A percentile compares a stretch with the other conserved stretches of the same genome.
Evolutionary conservation across 1,139 yeast species (phyloP).

Genomic region (Magnusiomyces fungicola): DNA sequence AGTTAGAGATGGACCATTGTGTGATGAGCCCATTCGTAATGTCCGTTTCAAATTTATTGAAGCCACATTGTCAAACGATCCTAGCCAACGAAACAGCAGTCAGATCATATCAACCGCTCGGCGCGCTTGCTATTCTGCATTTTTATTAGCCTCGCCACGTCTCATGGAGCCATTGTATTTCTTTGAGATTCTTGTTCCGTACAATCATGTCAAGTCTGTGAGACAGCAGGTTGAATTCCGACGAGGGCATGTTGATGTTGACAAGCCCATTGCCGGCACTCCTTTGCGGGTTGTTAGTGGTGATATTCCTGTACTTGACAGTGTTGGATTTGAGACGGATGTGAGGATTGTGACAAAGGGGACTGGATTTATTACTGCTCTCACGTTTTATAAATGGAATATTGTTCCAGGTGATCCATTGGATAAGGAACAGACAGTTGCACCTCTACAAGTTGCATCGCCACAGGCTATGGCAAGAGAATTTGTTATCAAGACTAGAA

Average conservation of each 20-base stretch:
- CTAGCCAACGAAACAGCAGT: slow-evolving; percentile 50
- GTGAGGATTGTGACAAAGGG: slow-evolving; percentile 72
- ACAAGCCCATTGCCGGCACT: slow-evolving; percentile 65
- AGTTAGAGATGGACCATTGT: slow-evolving; percentile 78
- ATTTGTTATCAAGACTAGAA: slow-evolving; percentile 80
- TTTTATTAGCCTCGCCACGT: slow-evolving; percentile 71
- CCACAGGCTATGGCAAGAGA: slow-evolving; percentile 70
- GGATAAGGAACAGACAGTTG: slow-evolving; percentile 55
- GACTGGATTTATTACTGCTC: slow-evolving; percentile 56
- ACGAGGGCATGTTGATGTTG: slow-evolving; percentile 54
- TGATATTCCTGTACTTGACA: slow-evolving; percentile 77
- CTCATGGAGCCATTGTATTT: slow-evolving; percentile 76
- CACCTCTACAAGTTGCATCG: slow-evolving; percentile 70
- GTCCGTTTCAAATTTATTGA: slow-evolving; percentile 69
- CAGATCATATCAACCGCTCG: slow-evolving; percentile 79
- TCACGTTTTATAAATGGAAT: slow-evolving; percentile 66
- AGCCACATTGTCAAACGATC: slow-evolving; percentile 44
- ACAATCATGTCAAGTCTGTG: slow-evolving; percentile 41
- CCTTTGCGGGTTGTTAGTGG: slow-evolving; percentile 59
- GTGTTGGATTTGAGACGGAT: slow-evolving; percentile 85
- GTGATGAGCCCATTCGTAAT: slow-evolving; percentile 73
- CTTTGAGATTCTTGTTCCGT: slow-evolving; percentile 52
- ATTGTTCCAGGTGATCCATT: slow-evolving; percentile 88
- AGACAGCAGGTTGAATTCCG: slow-evolving; percentile 48
- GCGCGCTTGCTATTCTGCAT: slow-evolving; percentile 77